Base-by-base conservation (phyloP, 805 yeast genomes). In the Kazachstania africana region DNA sequence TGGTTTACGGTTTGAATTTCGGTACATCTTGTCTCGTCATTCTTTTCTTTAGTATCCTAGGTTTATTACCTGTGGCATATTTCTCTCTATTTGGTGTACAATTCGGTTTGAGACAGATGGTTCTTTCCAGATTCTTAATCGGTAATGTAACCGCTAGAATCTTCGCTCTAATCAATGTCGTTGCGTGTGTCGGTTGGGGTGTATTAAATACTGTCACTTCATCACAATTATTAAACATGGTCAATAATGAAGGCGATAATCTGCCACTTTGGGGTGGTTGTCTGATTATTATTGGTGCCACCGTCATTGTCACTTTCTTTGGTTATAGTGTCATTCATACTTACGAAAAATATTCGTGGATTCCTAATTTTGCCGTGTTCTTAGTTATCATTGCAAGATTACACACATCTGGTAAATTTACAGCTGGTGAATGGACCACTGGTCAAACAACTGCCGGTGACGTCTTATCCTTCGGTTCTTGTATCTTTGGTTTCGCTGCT, bases 141-240 rank as follows among this genome's bases (percentile, higher is more conserved):
- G 96, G 96, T 40, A 74, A 78, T 57, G 53, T 63, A 20, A 77
- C 79, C 28, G 76, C 80, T 59, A 71, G 94, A 54, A 66, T 84
- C 35, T 78, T 83, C 48, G 77, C 93, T 8, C 55, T 78, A 28
- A 65, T 87, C 53, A 84, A 85, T 52, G 70, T 75, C 48, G 57
- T 87, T 39, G 87, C 94, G 17, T 82, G 94, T 69, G 72, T 85
- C 34, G 95, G 96, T 46, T 87, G 96, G 96, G 81, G 91, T 58
- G 83, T 94, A 8, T 88, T 84, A 29, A 87, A 87, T 59, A 82
- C 81, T 39, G 80, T 85, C 72, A 79, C 85, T 19, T 75, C 91
- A 22, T 94, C 95, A 16, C 91, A 83, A 56, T 62, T 85, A 40
- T 63, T 85, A 37, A 75, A 78, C 59, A 72, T 79, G 50, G 78